Conservation (phyloP, 1,139 yeast genomes). For the Arxiozyma telluris region DNA sequence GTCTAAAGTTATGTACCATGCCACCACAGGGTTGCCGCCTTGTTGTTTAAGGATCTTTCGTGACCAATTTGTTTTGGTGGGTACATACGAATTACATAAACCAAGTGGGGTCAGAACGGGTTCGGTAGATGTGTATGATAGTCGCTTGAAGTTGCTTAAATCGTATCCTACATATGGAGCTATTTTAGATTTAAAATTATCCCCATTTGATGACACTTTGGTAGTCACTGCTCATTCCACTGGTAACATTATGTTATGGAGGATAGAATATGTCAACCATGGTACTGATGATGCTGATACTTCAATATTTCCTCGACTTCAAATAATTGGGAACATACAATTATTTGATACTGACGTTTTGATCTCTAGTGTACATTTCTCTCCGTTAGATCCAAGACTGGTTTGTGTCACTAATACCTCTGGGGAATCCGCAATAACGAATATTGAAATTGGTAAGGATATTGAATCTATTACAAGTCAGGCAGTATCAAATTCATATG, state of each 20-base stretch:
- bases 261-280: constrained; percentile 12
- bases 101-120: constrained; percentile 58
- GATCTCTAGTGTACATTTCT: constrained; percentile 60
- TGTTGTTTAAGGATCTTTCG: constrained; percentile 63
- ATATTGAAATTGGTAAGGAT: constrained; percentile 11
- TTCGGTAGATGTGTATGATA: constrained; percentile 52
- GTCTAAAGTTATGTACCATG: constrained; percentile 10
- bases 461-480: constrained; percentile 3
- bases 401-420: constrained; percentile 49
- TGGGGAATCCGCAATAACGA: constrained; percentile 38
- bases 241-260: constrained; percentile 67
- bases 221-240: constrained; percentile 71
- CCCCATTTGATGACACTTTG: constrained; percentile 41
- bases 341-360: constrained; percentile 43
- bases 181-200: constrained; percentile 63
- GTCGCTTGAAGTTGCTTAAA: constrained; percentile 23
- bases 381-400: constrained; percentile 33
- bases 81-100: constrained; percentile 68
- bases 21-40: constrained; percentile 59
- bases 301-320: constrained; percentile 15
- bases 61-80: constrained; percentile 45
- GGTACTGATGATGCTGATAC: constrained; percentile 6
- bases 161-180: constrained; percentile 47
- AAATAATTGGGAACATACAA: constrained; percentile 30
- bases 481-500: constrained; percentile 6